These are phyloP conservation scores for Tylopilus balloui DNA, from an alignment of 768 basidiomycete species.

Conservation along the genomic window DNA sequence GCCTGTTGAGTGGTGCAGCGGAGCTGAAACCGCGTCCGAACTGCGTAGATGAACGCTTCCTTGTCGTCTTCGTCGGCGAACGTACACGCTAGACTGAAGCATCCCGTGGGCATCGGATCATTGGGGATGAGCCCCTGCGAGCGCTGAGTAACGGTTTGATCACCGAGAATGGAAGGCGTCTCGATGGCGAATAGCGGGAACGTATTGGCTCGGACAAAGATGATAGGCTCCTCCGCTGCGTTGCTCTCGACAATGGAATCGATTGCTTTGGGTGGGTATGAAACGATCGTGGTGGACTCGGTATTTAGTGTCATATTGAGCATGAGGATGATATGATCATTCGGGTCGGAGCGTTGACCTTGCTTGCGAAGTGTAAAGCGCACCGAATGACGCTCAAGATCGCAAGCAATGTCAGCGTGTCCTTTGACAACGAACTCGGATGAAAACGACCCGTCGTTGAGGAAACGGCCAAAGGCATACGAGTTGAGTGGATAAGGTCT, in stretches of 20 bases:
- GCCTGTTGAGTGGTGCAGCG: neutral
- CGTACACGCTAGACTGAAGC: constrained; percentile 28
- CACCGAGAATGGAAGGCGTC: accelerated
- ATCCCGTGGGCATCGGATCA: constrained; percentile 26
- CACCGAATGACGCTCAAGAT: constrained; percentile 31
- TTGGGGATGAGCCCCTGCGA: constrained; percentile 25
- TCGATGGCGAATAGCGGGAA: constrained; percentile 30
- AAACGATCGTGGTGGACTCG: constrained; percentile 7
- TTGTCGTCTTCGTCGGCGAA: constrained; percentile 26
- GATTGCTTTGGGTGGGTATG: constrained; percentile 22
- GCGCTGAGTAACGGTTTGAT: constrained; percentile 13
- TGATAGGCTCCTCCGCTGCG: constrained; percentile 5
- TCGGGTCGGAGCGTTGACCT: constrained; percentile 9
- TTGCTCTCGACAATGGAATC: constrained; percentile 18
- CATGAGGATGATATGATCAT: neutral
- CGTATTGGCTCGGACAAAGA: constrained; percentile 32
- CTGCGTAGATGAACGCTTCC: constrained; percentile 27
- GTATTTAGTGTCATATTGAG: neutral
- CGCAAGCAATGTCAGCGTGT: constrained; percentile 33
- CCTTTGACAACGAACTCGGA: constrained; percentile 28
- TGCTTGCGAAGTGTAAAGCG: constrained; percentile 31
- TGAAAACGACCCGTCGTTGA: constrained; percentile 32
- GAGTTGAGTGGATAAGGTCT: constrained; percentile 20
- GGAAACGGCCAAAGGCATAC: constrained; percentile 36
- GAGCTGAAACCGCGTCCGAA: constrained; percentile 21